Conservation (phyloP, 2,329 filamentous ascomycete genomes). For the Diplodia mutila region DNA sequence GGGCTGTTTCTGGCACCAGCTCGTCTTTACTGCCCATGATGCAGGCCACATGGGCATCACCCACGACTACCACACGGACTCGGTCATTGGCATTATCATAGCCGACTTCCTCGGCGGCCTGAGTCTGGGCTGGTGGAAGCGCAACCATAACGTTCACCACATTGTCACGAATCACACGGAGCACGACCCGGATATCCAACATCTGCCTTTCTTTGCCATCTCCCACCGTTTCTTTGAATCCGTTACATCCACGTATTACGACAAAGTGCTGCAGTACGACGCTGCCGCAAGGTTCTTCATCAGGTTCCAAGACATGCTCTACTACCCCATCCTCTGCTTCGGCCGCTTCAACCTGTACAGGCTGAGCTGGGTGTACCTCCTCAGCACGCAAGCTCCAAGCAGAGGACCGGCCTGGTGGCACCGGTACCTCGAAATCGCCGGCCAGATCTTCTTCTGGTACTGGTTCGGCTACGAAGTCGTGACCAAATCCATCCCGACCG, state of each 20-base stretch:
- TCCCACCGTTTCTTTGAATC: slow-evolving; percentile 67
- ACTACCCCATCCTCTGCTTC: slow-evolving; percentile 69
- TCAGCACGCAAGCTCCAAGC: slow-evolving; percentile 57
- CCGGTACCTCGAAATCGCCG: slow-evolving; percentile 66
- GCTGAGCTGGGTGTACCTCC: slow-evolving; percentile 67
- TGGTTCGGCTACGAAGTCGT: slow-evolving; percentile 70
- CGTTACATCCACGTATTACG: slow-evolving; percentile 68
- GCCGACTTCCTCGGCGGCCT: slow-evolving; percentile 88
- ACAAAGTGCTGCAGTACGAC: slow-evolving; percentile 67
- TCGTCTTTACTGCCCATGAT: slow-evolving; percentile 93
- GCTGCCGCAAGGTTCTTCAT: slow-evolving; percentile 62
- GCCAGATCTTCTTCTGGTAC: slow-evolving; percentile 68
- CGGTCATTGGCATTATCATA: slow-evolving; percentile 84
- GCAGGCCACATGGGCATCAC: slow-evolving; percentile 98
- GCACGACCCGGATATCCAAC: slow-evolving; percentile 91
- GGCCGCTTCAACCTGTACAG: slow-evolving; percentile 75
- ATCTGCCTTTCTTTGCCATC: slow-evolving; percentile 71
- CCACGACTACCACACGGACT: slow-evolving; percentile 82
- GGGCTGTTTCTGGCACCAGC: slow-evolving; percentile 89
- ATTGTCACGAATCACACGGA: slow-evolving; percentile 94
- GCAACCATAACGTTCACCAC: slow-evolving; percentile 94
- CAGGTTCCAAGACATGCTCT: slow-evolving; percentile 66
- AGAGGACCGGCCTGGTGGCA: slow-evolving; percentile 70
- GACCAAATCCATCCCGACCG: slow-evolving; percentile 63
- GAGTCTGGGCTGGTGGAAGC: slow-evolving; percentile 96